Conservation (phyloP, 441 rosid genomes). For the Euphorbia schlechtendalii region DNA sequence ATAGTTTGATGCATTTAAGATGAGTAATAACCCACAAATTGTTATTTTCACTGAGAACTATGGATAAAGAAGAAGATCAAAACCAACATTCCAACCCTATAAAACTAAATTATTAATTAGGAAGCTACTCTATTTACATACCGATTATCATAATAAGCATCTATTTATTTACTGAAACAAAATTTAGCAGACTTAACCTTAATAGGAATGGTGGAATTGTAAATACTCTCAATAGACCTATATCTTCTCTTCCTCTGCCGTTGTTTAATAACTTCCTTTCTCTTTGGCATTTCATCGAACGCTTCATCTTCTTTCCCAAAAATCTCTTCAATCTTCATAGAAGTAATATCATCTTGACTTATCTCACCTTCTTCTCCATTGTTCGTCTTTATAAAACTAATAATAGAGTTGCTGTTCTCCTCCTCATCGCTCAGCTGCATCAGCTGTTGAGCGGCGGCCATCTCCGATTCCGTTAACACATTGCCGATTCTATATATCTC, state of each 20-base stretch:
- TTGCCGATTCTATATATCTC: constrained; percentile 15
- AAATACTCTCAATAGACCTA: constrained; percentile 42
- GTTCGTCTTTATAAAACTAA: not conserved
- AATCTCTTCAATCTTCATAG: constrained; percentile 38
- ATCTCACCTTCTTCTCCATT: constrained; percentile 15
- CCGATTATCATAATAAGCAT: not conserved
- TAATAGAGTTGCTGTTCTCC: constrained; percentile 11
- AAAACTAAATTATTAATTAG: too few relatives aligned
- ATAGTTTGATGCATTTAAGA: too few relatives aligned
- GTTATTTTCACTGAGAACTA: too few relatives aligned
- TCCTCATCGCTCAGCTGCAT: constrained; percentile 62
- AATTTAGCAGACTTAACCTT: not conserved
- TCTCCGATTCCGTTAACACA: constrained; percentile 29
- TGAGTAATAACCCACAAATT: not conserved
- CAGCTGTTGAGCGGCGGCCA: constrained; percentile 41
- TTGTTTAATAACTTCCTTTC: not conserved
- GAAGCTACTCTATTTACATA: too few relatives aligned
- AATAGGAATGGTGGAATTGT: constrained; percentile 35
- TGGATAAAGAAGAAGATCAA: too few relatives aligned
- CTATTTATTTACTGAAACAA: not conserved
- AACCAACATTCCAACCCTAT: too few relatives aligned
- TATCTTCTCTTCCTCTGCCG: constrained; percentile 35
- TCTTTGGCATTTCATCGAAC: too few relatives aligned
- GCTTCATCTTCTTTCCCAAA: constrained; percentile 34
- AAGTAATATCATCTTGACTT: constrained; percentile 22